Evolutionary conservation across 805 yeast genomes (phyloP), one percentile per base, ranked within the genome.

Genomic region (Sugiyamaella lignohabitans): DNA sequence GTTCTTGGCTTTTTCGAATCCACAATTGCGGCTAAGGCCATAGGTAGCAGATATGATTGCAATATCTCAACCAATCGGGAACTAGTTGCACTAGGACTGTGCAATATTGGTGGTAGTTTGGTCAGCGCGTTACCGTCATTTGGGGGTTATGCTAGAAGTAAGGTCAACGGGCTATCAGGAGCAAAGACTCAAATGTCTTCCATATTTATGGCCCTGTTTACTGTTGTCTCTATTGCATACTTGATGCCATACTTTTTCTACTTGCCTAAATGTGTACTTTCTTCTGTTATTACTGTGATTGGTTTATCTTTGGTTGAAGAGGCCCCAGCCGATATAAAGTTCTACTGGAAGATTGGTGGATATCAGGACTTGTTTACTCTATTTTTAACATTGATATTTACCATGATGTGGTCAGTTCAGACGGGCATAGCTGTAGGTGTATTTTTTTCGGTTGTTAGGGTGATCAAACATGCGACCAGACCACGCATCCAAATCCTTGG

Each of bases 141-240:
- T 71, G 98, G 98, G 6, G 98, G 98, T 0, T 91, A 89, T 60
- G 98, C 96, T 1, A 75, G 98, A 58, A 84, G 95, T 16, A 88
- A 85, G 58, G 81, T 91, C 49, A 91, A 91, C 66, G 84, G 89
- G 1, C 69, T 87, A 43, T 79, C 88, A 11, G 96, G 96, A 3
- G 98, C 94, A 0, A 78, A 78, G 53, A 85, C 96, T 0, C 89
- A 89, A 8, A 69, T 82, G 60, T 76, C 93, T n/a, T 95, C 95
- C 0, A 78, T 80, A 3, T 75, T 85, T 8, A 83, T 89, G 82
- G 91, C 95, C 0, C n/a, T 77, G 2, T 70, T 82, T 3, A 82
- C 96, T 0, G 64, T 88, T 40, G 52, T 86, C 16, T 80, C 87
- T 3, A 77, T 84, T 0, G 68, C 69, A 38, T 81, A 68, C 50